Evolutionary conservation across 768 basidiomycete species (phyloP), one percentile per base, ranked within the genome.

Genomic region (Cantharellus anzutake): DNA sequence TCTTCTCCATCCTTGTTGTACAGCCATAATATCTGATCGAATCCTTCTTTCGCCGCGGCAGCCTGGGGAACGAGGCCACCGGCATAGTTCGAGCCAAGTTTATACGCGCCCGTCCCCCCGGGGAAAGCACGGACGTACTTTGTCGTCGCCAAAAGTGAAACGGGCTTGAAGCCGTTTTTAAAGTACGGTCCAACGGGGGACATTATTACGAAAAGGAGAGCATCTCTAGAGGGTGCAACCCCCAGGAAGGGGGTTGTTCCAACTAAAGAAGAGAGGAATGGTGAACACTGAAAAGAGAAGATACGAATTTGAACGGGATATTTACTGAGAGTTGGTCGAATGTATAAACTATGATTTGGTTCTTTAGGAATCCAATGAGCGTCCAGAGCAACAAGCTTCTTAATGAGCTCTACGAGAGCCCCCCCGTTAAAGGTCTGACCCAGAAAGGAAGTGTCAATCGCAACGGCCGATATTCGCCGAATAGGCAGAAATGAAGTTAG

Each of bases 61-160:
- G 74, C 73, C 66, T 84, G 84, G 0, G 86, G 81, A 2, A 78
- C 64, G 67, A 84, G 78, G 0, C 74, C 74, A 0, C 81, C 77
- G 0, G 80, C 71, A 61, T 84, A 84, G 68, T 84, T 84, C 5
- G 80, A 68, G 0, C 82, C 83, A 3, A 88, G 72, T 66, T 82
- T 82, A 73, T 72, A 71, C 3, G 67, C 72, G 11, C 80, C 80
- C 34, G 63, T 64, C 5, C 91, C 91, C 65, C 91, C 90, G 3
- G 88, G 87, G 52, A 82, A 80, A 3, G 91, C 89, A 52, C 91
- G 84, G 44, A 87, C 82, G 66, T 80, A 83, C 66, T 88, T 80
- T 0, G 84, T 86, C 0, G 87, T 89, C 0, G 85, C 80, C 41
- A 77, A 70, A 11, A 82, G 70, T 42, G 76, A 75, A 57, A 81